A percentile compares a stretch with the other conserved stretches of the same genome.
phyloP scores from a whole-genome alignment of 2,329 filamentous ascomycete genomes.

The Chaetomiaceae sp. region DNA sequence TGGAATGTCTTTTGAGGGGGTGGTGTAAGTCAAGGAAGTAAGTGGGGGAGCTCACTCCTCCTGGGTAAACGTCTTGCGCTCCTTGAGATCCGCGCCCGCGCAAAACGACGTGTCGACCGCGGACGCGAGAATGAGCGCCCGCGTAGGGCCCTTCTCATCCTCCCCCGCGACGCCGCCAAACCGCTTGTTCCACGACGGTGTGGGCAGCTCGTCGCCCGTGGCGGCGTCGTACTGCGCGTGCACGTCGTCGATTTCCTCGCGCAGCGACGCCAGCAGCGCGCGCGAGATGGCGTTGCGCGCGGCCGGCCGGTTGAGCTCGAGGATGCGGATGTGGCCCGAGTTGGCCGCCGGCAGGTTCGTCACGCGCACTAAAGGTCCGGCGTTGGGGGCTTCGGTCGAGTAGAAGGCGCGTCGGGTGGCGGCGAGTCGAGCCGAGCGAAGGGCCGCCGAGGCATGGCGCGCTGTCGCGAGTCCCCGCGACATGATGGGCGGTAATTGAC shows the following conservation, averaged over 20 bases:
- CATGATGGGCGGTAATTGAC: slow-evolving; percentile 7
- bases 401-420: slow-evolving; percentile 15
- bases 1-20: too few relatives aligned
- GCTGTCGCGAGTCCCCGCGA: slow-evolving; percentile 1
- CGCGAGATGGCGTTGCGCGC: slow-evolving; percentile 88
- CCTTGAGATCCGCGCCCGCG: slow-evolving; percentile 90
- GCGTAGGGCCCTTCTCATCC: slow-evolving; percentile 53
- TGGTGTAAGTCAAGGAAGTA: neutral
- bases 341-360: slow-evolving; percentile 70
- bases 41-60: slow-evolving; percentile 57
- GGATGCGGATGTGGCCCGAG: slow-evolving; percentile 77
- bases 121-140: slow-evolving; percentile 78
- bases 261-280: slow-evolving; percentile 66
- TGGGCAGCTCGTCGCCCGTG: slow-evolving; percentile 45
- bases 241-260: slow-evolving; percentile 65
- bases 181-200: slow-evolving; percentile 29
- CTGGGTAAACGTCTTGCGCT: slow-evolving; percentile 67
- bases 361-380: slow-evolving; percentile 57
- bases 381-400: slow-evolving; percentile 30
- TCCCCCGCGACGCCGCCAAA: slow-evolving; percentile 42
- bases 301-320: slow-evolving; percentile 77
- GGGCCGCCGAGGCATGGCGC: slow-evolving; percentile 7
- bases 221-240: slow-evolving; percentile 53
- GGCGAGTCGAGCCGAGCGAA: slow-evolving; percentile 10
- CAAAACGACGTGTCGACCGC: slow-evolving; percentile 86